Base-by-base conservation (phyloP, 2,329 filamentous ascomycete genomes). In the Calonectria pauciramosa region DNA sequence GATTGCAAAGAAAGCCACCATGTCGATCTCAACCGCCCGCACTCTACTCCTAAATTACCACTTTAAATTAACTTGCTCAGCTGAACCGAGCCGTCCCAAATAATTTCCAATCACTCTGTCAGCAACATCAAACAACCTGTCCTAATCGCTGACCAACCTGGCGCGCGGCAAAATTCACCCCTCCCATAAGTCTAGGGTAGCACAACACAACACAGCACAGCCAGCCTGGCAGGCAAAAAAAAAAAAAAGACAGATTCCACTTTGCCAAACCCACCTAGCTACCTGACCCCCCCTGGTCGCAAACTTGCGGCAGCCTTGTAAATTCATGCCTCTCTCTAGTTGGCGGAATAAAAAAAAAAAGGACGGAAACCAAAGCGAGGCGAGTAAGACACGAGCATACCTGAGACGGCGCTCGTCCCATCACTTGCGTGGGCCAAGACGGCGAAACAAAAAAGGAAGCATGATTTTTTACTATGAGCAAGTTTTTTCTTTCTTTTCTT, bases 261-360 rank as follows among this genome's bases (percentile, higher is more conserved):
- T 54, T 63, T 28, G 56, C 18, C 56, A 41, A 23, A 23, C 44
- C 56, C 11, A 28, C n/a, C 38, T 60, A 7, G 13, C 56, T n/a
- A 18, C 56, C 34, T 32, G 10, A 20, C n/a, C n/a, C n/a, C n/a
- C 56, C 36, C 56, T 11, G 56, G 56, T 60, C 34, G n/a, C 52
- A 28, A 30, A 5, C 23, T 26, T 16, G 32, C 34, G 1, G 14
- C 34, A 63, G 56, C 56, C 56, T 63, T 63, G 56, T 28, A 36
- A n/a, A 28, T 63, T 63, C 36, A 26, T 47, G n/a, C 41, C 32
- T 14, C 3, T 14, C 3, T 54, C 26, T n/a, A 41, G 70, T 68
- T 72, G 70, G 70, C 64, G 70, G 70, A 72, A 72, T 28, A 18
- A 44, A 68, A 9, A 41, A 14, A 16, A n/a, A 36, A 13, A 68